These are phyloP conservation scores for Zygosaccharomyces kombuchaensis DNA, from an alignment of 805 yeast genomes.

Conservation along the genomic window DNA sequence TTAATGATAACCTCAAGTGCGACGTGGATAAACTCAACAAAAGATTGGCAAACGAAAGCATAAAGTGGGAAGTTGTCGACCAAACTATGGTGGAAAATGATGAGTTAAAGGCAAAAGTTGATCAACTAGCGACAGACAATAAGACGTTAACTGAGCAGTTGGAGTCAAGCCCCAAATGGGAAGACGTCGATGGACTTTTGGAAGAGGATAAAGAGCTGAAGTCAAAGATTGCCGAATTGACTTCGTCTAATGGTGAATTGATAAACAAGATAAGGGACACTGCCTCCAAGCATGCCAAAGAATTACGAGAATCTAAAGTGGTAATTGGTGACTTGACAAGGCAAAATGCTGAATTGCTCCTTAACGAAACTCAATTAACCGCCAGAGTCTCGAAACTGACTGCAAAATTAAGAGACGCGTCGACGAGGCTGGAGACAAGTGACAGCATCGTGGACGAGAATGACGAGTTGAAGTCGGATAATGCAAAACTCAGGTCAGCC, in stretches of 20 bases:
- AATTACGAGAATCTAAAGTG: not conserved
- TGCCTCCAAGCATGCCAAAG: not conserved
- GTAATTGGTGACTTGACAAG: not conserved
- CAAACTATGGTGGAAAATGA: constrained; percentile 1
- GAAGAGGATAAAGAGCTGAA: constrained; percentile 4
- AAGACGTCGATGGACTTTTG: constrained; percentile 3
- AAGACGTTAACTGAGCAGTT: not conserved
- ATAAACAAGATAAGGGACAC: not conserved
- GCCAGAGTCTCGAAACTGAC: not conserved
- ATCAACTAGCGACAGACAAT: not conserved
- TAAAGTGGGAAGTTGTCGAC: constrained; percentile 4
- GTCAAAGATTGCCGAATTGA: not conserved
- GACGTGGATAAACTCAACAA: not conserved
- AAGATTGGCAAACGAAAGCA: not conserved
- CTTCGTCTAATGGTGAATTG: not conserved
- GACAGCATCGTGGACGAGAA: not conserved
- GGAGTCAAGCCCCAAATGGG: constrained; percentile 2
- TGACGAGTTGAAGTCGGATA: not conserved
- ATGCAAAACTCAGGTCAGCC: not conserved
- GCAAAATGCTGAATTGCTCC: not conserved
- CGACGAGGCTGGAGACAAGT: not conserved
- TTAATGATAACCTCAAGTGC: constrained; percentile 1
- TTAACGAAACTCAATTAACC: not conserved
- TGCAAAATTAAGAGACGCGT: not conserved
- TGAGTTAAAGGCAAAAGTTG: not conserved